Base-by-base conservation (phyloP, 495 filamentous ascomycete species). In the Clavariopsis aquatica region DNA sequence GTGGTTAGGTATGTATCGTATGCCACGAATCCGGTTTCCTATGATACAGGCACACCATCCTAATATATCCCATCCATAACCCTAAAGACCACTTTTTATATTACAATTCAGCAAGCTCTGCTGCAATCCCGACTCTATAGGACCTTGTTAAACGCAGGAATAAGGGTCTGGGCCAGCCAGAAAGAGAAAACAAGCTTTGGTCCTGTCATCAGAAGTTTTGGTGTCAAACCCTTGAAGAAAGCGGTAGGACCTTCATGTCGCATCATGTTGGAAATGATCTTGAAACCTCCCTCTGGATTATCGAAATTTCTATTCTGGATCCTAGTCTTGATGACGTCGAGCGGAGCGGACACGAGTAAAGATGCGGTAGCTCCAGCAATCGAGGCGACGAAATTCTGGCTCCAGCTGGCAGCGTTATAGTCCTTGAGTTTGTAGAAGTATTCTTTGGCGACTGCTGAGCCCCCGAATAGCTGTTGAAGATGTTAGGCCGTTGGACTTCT, bases 291-390 rank as follows among this genome's bases (percentile, higher is more conserved):
- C 81, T 97, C 92, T 61, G 91, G 92, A 81, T 94, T 91, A 64
- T 99, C 95, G 74, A 99, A 99, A 80, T 99, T 98, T 74, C 90
- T 85, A 81, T 98, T 99, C 81, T 99, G 94, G 74, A 99, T 98
- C 73, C 94, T 85, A 57, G 94, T 99, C 83, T 99, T 99, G 83
- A 99, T 95, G 71, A 99, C 94, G 72, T 99, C 94, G 52, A 99
- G 83, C 20, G 94, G 94, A 17, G 93, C 94, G 34, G 93, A 97
- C 2, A 99, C 92, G 38, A 99, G 73, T 27, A 99, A 80, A 12
- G 92, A 96, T 8, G 94, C 92, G 43, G 89, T 92, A 27, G 94
- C 93, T 77, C 94, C 94, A 63, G 88, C 89, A 65, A 98, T 90
- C 8, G 94, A 98, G 45, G 94, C 94, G 56, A 99, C 84, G 68